Evolutionary conservation across 2,329 filamentous ascomycete species (phyloP).

Genomic region (Neobulgaria alba): DNA sequence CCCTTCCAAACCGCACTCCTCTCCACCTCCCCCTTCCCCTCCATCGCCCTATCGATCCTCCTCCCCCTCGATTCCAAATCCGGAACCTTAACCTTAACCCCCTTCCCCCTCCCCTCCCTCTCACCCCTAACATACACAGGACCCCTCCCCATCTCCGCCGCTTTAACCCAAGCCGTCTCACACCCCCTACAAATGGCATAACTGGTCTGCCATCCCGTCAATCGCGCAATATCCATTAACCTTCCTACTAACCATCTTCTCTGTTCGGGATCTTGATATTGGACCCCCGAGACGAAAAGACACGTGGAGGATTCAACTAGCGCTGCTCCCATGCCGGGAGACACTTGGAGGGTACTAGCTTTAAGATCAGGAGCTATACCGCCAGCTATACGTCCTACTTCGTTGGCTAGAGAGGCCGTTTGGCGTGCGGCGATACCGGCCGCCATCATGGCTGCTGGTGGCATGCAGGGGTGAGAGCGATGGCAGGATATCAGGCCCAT

Average conservation of each 20-base stretch:
- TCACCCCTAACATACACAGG: slow-evolving; percentile 52
- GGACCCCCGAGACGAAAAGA: slow-evolving; percentile 76
- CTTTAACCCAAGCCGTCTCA: slow-evolving; percentile 74
- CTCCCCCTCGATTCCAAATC: slow-evolving; percentile 42
- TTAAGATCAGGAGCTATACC: slow-evolving; percentile 48
- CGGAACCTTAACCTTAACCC: slow-evolving; percentile 10
- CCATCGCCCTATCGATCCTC: slow-evolving; percentile 43
- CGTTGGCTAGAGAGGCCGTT: slow-evolving; percentile 62
- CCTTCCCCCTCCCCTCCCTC: background rate
- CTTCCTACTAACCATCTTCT: slow-evolving; percentile 69
- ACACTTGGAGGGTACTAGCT: slow-evolving; percentile 45
- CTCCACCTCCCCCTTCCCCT: slow-evolving; percentile 41
- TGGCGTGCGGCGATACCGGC: slow-evolving; percentile 67
- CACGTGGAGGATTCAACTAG: slow-evolving; percentile 76
- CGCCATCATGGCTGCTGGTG: slow-evolving; percentile 76
- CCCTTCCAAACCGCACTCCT: background rate
- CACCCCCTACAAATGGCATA: slow-evolving; percentile 75
- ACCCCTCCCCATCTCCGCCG: slow-evolving; percentile 63
- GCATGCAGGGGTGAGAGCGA: slow-evolving; percentile 80
- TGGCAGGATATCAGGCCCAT: slow-evolving; percentile 78
- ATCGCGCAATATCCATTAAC: slow-evolving; percentile 63
- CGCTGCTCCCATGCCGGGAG: slow-evolving; percentile 69
- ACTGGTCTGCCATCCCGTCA: slow-evolving; percentile 84
- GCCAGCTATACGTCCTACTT: slow-evolving; percentile 72
- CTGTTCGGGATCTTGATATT: slow-evolving; percentile 65